Percentiles rank a stretch among this genome's conserved stretches.
Evolutionary conservation across 1,284 basidiomycete genomes (phyloP).

Genomic region (Cryptococcus floricola): DNA sequence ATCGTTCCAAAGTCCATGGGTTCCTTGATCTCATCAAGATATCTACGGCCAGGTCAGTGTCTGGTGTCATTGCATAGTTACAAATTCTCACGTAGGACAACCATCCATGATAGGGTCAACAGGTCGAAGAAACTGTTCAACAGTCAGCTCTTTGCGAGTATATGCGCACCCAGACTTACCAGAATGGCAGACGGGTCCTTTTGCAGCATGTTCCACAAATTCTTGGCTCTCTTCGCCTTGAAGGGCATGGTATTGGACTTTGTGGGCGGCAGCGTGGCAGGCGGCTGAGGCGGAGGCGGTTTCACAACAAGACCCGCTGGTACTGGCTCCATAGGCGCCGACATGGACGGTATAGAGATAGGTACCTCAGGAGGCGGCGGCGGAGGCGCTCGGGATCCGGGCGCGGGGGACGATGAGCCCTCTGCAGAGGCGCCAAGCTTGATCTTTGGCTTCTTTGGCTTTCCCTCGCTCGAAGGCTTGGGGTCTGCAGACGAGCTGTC

Average conservation of each 20-base stretch:
- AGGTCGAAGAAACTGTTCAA: slow-evolving; percentile 63
- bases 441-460: slow-evolving; percentile 2
- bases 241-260: slow-evolving; percentile 50
- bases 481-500: not conserved
- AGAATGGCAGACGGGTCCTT: slow-evolving; percentile 69
- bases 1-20: slow-evolving; percentile 97
- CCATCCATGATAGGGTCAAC: slow-evolving; percentile 80
- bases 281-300: slow-evolving; percentile 42
- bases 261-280: slow-evolving; percentile 28
- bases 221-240: slow-evolving; percentile 74
- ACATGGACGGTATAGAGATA: not conserved
- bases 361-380: not conserved
- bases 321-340: slow-evolving; percentile 3
- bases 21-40: slow-evolving; percentile 84
- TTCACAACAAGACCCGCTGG: not conserved
- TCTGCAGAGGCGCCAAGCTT: not conserved
- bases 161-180: slow-evolving; percentile 14
- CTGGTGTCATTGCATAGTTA: not conserved
- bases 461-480: not conserved
- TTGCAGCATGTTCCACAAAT: slow-evolving; percentile 62
- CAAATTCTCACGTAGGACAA: slow-evolving; percentile 70
- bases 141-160: slow-evolving; percentile 3
- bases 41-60: slow-evolving; percentile 54
- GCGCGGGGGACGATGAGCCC: not conserved
- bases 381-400: not conserved